These are phyloP conservation scores for Ochetophila trinervis DNA, from an alignment of 306 rosid species.

Conservation along the genomic window DNA sequence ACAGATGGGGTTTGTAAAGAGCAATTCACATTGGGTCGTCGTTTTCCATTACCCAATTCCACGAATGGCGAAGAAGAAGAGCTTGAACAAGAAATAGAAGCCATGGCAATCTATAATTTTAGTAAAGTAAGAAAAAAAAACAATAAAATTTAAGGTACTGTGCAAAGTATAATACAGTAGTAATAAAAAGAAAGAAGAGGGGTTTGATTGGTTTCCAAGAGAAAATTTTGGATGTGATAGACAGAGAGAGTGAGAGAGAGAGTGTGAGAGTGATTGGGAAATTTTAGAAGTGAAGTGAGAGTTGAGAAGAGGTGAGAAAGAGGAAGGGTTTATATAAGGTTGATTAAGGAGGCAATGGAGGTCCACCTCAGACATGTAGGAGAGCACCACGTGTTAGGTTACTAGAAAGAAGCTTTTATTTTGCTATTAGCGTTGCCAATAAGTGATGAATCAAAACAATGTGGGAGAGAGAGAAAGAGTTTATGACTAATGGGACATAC, in stretches of 20 bases:
- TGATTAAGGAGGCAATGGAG: slow-evolving; percentile 16
- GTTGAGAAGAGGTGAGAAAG: slow-evolving; percentile 7
- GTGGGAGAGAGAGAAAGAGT: slow-evolving; percentile 31
- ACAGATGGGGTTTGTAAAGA: slow-evolving; percentile 58
- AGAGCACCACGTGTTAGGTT: slow-evolving; percentile 75
- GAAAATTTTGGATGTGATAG: slow-evolving; percentile 6
- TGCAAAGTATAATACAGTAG: not conserved
- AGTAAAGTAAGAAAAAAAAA: not conserved
- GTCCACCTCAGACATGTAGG: slow-evolving; percentile 40
- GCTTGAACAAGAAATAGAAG: slow-evolving; percentile 14
- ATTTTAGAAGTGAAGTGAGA: not conserved
- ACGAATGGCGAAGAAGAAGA: slow-evolving; percentile 16
- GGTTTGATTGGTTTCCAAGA: slow-evolving; percentile 12
- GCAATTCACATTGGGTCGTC: slow-evolving; percentile 18
- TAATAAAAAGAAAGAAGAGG: too few species aligned
- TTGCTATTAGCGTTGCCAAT: slow-evolving; percentile 39
- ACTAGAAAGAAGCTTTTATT: slow-evolving; percentile 31
- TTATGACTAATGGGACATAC: slow-evolving; percentile 8
- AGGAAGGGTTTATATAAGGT: slow-evolving; percentile 43
- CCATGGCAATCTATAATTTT: slow-evolving; percentile 34
- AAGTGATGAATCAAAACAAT: slow-evolving; percentile 36
- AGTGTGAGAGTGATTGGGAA: not conserved
- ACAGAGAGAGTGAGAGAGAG: not conserved
- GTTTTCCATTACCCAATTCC: slow-evolving; percentile 1
- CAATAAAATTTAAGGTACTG: not conserved